Conservation (phyloP, 1,139 yeast species). For the Protomyces arabidopsidicola region DNA sequence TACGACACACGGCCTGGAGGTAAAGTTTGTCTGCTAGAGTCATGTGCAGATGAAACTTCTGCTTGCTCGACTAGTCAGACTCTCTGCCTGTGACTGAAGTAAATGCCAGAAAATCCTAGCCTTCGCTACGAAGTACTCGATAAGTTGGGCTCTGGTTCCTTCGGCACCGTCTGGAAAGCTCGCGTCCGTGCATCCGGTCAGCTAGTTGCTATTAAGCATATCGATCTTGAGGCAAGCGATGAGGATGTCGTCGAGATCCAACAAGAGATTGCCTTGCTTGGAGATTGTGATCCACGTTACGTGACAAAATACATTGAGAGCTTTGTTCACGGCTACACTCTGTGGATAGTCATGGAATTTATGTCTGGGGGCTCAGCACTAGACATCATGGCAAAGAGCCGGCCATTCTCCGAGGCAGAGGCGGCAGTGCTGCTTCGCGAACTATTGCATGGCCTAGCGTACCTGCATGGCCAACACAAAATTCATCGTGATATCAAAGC, state of each 20-base stretch:
- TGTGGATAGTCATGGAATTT: slow-evolving; percentile 77
- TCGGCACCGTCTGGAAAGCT: slow-evolving; percentile 81
- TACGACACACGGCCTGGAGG: too few relatives aligned
- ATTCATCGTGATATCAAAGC: slow-evolving; percentile 85
- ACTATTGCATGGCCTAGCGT: slow-evolving; percentile 61
- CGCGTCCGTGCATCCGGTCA: slow-evolving; percentile 43
- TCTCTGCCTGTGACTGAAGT: background rate
- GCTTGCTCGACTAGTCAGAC: background rate
- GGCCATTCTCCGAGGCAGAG: slow-evolving; percentile 54
- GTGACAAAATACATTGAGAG: slow-evolving; percentile 73
- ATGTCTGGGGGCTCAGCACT: slow-evolving; percentile 79
- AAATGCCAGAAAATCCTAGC: slow-evolving; percentile 1
- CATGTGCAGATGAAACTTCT: background rate
- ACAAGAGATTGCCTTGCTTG: slow-evolving; percentile 68
- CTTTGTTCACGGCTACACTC: slow-evolving; percentile 68
- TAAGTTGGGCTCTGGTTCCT: slow-evolving; percentile 82
- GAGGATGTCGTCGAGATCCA: slow-evolving; percentile 75
- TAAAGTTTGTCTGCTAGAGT: too few relatives aligned
- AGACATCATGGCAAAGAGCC: slow-evolving; percentile 53
- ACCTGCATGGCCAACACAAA: slow-evolving; percentile 71
- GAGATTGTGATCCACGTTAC: slow-evolving; percentile 66
- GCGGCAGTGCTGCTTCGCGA: slow-evolving; percentile 59
- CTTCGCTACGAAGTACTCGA: slow-evolving; percentile 58
- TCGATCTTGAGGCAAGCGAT: slow-evolving; percentile 72
- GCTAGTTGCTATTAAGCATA: slow-evolving; percentile 38